Percentiles rank a stretch among this genome's conserved stretches.
phyloP scores from a whole-genome alignment of 345 rosid species.

The Eucalyptus marginata region DNA sequence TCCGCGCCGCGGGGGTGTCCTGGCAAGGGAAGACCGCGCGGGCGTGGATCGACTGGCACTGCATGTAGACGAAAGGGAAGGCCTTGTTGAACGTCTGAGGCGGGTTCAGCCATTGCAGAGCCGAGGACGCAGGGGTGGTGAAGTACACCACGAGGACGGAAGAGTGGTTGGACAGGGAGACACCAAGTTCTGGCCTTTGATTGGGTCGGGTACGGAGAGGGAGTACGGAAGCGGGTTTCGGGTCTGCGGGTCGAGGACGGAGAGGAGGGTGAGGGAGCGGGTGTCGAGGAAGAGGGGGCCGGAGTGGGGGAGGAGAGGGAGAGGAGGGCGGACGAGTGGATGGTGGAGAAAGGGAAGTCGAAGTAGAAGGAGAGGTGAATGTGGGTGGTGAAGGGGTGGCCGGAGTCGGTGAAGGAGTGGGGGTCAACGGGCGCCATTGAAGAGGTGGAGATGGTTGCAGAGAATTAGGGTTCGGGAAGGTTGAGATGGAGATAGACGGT shows the following conservation, averaged over 20 bases:
- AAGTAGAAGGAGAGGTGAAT: no score
- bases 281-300: constrained; percentile 33
- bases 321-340: no score
- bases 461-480: no score
- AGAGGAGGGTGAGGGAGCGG: constrained; percentile 42
- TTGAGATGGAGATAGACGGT: neutral
- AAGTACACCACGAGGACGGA: constrained; percentile 36
- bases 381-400: no score
- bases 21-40: constrained; percentile 92
- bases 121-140: constrained; percentile 64
- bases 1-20: constrained; percentile 87
- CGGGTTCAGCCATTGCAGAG: constrained; percentile 86
- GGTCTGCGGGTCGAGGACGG: constrained; percentile 32
- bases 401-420: no score
- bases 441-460: no score
- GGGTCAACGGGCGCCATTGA: no score
- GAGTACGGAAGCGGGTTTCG: constrained; percentile 29
- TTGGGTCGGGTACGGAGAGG: constrained; percentile 25
- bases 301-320: no score
- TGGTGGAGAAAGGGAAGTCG: no score
- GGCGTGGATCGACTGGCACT: constrained; percentile 86
- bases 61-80: constrained; percentile 71
- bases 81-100: constrained; percentile 58
- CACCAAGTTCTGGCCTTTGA: constrained; percentile 39
- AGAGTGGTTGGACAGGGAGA: constrained; percentile 30